phyloP scores from a whole-genome alignment of 805 yeast genomes.

The Wickerhamiella siamensis region DNA sequence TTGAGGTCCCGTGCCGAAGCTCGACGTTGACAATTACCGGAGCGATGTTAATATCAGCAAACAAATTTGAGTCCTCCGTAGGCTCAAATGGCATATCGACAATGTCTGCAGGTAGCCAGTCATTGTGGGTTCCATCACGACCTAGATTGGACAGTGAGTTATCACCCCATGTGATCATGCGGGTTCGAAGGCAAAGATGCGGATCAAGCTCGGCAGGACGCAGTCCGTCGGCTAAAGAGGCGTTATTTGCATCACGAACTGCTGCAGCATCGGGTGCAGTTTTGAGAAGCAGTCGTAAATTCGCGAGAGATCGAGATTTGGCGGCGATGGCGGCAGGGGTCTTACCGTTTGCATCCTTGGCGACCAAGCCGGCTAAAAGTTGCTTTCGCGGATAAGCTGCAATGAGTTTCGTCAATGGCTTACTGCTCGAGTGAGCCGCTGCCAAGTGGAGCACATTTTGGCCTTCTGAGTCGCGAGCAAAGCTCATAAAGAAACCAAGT shows the following conservation, averaged over 20 bases:
- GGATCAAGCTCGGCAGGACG: constrained; percentile 2
- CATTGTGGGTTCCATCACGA: background rate
- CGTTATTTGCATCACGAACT: constrained; percentile 10
- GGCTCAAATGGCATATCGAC: background rate
- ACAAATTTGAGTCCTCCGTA: background rate
- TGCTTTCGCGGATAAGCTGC: constrained; percentile 8
- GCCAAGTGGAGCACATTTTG: constrained; percentile 17
- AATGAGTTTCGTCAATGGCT: constrained; percentile 7
- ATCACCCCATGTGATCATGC: constrained; percentile 9
- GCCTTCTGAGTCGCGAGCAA: constrained; percentile 8
- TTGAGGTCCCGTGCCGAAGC: background rate
- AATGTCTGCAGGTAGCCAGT: background rate
- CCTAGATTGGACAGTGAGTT: constrained; percentile 2
- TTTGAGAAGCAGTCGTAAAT: constrained; percentile 11
- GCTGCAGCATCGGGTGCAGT: constrained; percentile 12
- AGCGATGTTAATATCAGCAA: background rate
- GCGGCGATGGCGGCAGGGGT: constrained; percentile 20
- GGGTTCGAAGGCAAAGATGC: constrained; percentile 2
- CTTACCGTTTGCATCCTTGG: constrained; percentile 14
- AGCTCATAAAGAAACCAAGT: background rate
- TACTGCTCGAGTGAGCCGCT: constrained; percentile 13
- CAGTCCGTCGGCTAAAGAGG: constrained; percentile 11
- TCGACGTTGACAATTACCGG: background rate
- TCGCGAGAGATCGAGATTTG: constrained; percentile 12
- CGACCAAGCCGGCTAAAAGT: constrained; percentile 9